phyloP scores from a whole-genome alignment of 73 alveolate genomes.

The Uronychia binucleata region DNA sequence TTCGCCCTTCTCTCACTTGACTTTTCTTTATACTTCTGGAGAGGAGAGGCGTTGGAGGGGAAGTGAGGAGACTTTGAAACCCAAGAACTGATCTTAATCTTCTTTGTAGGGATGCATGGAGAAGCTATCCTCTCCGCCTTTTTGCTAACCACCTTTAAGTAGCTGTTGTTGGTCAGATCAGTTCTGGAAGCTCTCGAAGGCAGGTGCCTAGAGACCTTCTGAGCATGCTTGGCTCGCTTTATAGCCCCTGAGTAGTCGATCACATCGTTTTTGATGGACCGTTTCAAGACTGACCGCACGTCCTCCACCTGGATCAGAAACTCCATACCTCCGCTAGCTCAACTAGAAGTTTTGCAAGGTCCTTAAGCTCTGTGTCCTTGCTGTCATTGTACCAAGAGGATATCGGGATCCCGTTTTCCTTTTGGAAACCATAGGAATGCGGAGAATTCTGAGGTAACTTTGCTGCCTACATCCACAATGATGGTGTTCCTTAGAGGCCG shows the following conservation, averaged over 20 bases:
- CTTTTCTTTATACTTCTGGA: background rate
- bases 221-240: background rate
- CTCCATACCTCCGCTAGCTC: background rate
- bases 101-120: background rate
- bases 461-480: conserved; percentile 54
- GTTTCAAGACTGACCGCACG: background rate
- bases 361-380: conserved; percentile 59
- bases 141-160: background rate
- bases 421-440: conserved; percentile 77
- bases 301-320: background rate
- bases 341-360: conserved; percentile 6
- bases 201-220: background rate
- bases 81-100: background rate
- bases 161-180: background rate
- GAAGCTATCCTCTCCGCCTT: background rate
- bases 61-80: background rate
- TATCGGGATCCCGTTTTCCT: conserved; percentile 89
- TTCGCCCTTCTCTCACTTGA: background rate
- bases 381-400: conserved; percentile 56
- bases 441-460: conserved; percentile 64
- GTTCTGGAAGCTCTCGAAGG: background rate
- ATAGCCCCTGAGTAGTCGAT: background rate
- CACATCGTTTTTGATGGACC: background rate
- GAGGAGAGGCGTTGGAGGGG: background rate
- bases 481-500: conserved; percentile 61